Evolutionary conservation across 352 stramenopile genomes (phyloP).

Genomic region (Globisporangium splendens): DNA sequence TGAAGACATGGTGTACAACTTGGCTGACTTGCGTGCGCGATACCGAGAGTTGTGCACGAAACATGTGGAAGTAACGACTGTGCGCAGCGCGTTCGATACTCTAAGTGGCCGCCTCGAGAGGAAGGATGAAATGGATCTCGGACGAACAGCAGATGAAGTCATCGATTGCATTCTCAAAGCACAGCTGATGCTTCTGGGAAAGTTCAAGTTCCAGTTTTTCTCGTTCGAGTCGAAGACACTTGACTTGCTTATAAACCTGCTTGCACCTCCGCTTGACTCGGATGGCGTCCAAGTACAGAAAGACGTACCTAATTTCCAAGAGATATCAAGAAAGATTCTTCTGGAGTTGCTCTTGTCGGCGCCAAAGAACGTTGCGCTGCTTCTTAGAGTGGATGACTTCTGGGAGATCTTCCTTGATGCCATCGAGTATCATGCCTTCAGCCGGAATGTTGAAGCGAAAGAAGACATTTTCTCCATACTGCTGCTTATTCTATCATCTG

Average conservation of each 20-base stretch:
- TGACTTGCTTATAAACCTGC: constrained; percentile 40
- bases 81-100: constrained; percentile 58
- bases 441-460: constrained; percentile 36
- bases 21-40: constrained; percentile 47
- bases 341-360: constrained; percentile 37
- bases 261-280: constrained; percentile 14
- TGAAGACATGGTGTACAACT: constrained; percentile 35
- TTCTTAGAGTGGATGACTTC: constrained; percentile 40
- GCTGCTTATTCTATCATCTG: constrained; percentile 41
- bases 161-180: constrained; percentile 66
- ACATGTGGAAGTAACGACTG: constrained; percentile 35
- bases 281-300: constrained; percentile 14
- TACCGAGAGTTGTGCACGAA: constrained; percentile 66
- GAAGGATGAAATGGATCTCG: constrained; percentile 45
- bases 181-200: constrained; percentile 59
- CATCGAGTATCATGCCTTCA: constrained; percentile 38
- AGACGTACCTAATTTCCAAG: constrained; percentile 20
- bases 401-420: constrained; percentile 48
- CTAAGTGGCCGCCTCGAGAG: constrained; percentile 48
- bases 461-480: constrained; percentile 54
- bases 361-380: constrained; percentile 43
- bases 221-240: constrained; percentile 71
- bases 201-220: constrained; percentile 78
- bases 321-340: constrained; percentile 19
- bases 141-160: constrained; percentile 63